Conservation (phyloP, 2,329 filamentous ascomycete species). For the Fusarium globosum region DNA sequence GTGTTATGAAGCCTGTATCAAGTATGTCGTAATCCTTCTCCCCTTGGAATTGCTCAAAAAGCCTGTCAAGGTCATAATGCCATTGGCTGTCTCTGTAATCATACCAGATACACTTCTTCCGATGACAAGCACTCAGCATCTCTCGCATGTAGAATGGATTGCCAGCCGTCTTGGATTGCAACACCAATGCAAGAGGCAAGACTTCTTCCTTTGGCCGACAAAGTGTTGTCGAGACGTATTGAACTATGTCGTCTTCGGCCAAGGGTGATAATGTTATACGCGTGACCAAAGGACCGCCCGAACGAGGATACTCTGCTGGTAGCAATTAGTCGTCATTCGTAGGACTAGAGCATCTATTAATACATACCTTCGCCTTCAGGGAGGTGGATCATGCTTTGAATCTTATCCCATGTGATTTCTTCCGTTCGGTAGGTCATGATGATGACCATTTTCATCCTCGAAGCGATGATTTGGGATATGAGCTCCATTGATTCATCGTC, state of each 20-base stretch:
- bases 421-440: conserved; percentile 81
- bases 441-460: conserved; percentile 83
- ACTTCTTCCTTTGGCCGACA: conserved; percentile 79
- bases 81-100: conserved; percentile 85
- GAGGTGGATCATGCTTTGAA: conserved; percentile 66
- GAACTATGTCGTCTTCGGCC: conserved; percentile 80
- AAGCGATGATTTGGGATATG: conserved; percentile 81
- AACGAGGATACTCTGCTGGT: conserved; percentile 55
- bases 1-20: conserved; percentile 84
- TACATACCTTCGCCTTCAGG: conserved; percentile 63
- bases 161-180: conserved; percentile 88
- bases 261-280: conserved; percentile 79
- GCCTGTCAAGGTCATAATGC: conserved; percentile 85
- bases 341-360: neutral
- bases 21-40: conserved; percentile 83
- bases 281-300: conserved; percentile 69
- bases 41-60: conserved; percentile 86
- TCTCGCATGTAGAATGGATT: conserved; percentile 93
- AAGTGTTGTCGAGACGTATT: conserved; percentile 85
- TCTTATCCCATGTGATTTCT: conserved; percentile 67
- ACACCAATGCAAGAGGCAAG: conserved; percentile 80
- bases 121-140: conserved; percentile 87
- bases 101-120: conserved; percentile 90
- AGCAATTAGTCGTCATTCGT: conserved; percentile 33
- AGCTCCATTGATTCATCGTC: conserved; percentile 89